Base-by-base conservation (phyloP, 139 green algal genomes). In the Klebsormidium nitens region DNA sequence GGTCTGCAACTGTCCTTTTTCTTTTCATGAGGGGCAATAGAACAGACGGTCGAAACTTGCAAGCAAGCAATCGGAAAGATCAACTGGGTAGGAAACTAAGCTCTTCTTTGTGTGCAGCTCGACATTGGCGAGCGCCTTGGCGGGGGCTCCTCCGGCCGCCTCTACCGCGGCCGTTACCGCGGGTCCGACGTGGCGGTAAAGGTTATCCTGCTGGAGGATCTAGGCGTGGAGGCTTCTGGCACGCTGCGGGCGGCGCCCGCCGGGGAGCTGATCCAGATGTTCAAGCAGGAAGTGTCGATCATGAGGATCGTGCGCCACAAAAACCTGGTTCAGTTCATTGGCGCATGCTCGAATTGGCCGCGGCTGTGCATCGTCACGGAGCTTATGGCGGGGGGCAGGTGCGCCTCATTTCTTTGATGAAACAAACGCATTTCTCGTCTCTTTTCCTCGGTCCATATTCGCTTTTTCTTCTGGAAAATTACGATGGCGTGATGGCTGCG, bases 271-370 rank as follows among this genome's bases (percentile, higher is more conserved):
- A 72, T 85, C 44, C 88, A 95, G 78, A 91, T 89, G 68, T 97
- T 96, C 72, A 66, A 92, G 39, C 84, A 91, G 76, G 89, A 95
- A 66, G 84, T 95, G 59, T 66, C 81, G 2, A 91, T 93, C 66
- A 91, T 95, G 88, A 78, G 66, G 52, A 74, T 74, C 8, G 52
- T 98, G 0, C 84, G 90, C 34, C 93, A 98, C 85, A 93, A 93
- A 69, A 97, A 97, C 64, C 85, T 98, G 55, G 89, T 98, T 23
- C 91, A 97, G 83, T 97, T 98, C 84, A 97, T 97, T 52, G 93
- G 93, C 26, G 93, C 93, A 0, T 96, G 92, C 87, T 96, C 91
- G 6, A 82, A 85, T 47, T 90, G 87, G 74, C 91, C 92, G 59
- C 94, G 93, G 72, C 81, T 98, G 50, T 98, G 90, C 82, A 97